A percentile compares a stretch with the other conserved stretches of the same genome.
Evolutionary conservation across 2,329 filamentous ascomycete genomes (phyloP).

Genomic region (Phialophora macrospora): DNA sequence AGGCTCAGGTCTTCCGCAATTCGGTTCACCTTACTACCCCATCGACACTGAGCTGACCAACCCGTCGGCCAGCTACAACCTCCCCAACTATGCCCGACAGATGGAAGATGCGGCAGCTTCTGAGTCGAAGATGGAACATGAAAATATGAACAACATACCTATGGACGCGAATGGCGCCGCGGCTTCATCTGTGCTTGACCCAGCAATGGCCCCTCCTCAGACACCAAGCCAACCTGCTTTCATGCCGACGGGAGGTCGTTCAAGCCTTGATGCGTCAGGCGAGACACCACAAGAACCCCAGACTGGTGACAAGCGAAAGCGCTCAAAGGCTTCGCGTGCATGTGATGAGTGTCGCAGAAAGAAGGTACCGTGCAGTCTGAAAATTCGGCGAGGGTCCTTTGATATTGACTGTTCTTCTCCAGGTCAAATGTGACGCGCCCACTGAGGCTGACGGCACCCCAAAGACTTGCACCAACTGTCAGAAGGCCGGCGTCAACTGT

Average conservation of each 20-base stretch:
- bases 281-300: conserved; percentile 28
- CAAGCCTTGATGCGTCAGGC: conserved; percentile 29
- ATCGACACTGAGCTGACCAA: conserved; percentile 32
- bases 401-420: conserved; percentile 23
- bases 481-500: conserved; percentile 74
- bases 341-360: conserved; percentile 89
- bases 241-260: conserved; percentile 23
- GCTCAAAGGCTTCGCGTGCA: conserved; percentile 84
- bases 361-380: conserved; percentile 59
- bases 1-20: conserved; percentile 23
- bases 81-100: conserved; percentile 25
- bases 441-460: conserved; percentile 67
- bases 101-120: conserved; percentile 23
- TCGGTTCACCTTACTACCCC: conserved; percentile 28
- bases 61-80: conserved; percentile 28
- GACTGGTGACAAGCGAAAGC: conserved; percentile 69
- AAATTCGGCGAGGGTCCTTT: background rate
- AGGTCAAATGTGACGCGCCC: conserved; percentile 82
- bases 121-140: conserved; percentile 13
- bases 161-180: conserved; percentile 23
- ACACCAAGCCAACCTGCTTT: conserved; percentile 26
- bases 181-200: conserved; percentile 20
- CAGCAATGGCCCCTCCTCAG: conserved; percentile 34
- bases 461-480: conserved; percentile 79
- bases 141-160: conserved; percentile 15